Conservation (phyloP, 2,329 filamentous ascomycete species). For the Magnaporthiopsis poae region DNA sequence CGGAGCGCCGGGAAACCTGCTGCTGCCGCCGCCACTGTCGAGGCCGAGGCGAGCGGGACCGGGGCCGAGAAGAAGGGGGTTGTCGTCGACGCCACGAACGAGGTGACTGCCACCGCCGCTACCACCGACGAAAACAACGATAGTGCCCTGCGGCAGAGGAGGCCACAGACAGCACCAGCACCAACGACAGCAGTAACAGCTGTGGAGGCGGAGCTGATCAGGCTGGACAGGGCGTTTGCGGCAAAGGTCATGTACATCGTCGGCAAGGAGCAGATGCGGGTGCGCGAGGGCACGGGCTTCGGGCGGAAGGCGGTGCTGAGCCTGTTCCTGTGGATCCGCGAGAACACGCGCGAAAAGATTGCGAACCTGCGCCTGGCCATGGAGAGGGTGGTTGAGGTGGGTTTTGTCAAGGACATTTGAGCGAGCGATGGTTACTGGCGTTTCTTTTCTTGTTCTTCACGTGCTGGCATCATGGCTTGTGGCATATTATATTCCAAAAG, state of each 20-base stretch:
- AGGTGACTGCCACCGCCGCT: background rate
- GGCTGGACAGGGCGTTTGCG: constrained; percentile 33
- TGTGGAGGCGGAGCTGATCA: constrained; percentile 29
- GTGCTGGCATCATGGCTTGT: background rate
- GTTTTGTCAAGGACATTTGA: constrained; percentile 56
- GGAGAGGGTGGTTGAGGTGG: constrained; percentile 55
- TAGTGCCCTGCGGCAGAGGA: background rate
- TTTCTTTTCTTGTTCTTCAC: background rate
- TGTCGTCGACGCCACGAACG: background rate
- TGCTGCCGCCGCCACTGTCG: background rate
- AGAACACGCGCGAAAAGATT: constrained; percentile 55
- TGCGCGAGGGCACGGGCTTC: constrained; percentile 30
- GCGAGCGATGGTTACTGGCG: background rate
- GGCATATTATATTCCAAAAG: background rate
- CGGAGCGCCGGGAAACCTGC: background rate
- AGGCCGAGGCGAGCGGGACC: background rate
- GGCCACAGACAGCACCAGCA: background rate
- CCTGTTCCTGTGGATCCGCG: constrained; percentile 51
- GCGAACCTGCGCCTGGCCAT: constrained; percentile 48
- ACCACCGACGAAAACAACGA: background rate
- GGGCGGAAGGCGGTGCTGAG: constrained; percentile 36
- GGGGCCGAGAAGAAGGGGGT: background rate
- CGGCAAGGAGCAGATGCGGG: constrained; percentile 52
- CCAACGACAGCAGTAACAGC: too few species aligned
- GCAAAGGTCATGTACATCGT: constrained; percentile 44